These are phyloP conservation scores for Pyrenula aspistea DNA, from an alignment of 495 filamentous ascomycete species.

Conservation along the genomic window DNA sequence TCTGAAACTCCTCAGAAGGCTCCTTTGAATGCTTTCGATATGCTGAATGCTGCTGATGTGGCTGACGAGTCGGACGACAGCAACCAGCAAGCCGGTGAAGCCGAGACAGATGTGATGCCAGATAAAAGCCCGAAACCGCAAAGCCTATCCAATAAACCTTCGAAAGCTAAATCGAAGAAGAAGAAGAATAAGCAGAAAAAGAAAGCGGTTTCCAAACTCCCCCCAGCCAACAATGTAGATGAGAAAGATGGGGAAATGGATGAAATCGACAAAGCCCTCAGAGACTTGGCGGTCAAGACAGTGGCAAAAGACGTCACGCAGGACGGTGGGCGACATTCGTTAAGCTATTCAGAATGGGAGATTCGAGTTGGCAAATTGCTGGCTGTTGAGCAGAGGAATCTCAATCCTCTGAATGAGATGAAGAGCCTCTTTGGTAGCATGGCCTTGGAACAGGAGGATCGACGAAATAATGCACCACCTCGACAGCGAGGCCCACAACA, in stretches of 20 bases:
- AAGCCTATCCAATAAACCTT: slow-evolving; percentile 9
- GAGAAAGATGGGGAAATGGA: slow-evolving; percentile 38
- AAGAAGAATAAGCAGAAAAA: slow-evolving; percentile 39
- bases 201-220: slow-evolving; percentile 14
- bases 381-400: slow-evolving; percentile 59
- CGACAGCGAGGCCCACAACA: slow-evolving; percentile 39
- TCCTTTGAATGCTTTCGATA: slow-evolving; percentile 37
- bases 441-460: slow-evolving; percentile 51
- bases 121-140: slow-evolving; percentile 4
- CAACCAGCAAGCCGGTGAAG: slow-evolving; percentile 21
- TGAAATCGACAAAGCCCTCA: slow-evolving; percentile 74
- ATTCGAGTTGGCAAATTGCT: slow-evolving; percentile 35
- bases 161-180: slow-evolving; percentile 30
- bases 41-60: slow-evolving; percentile 50
- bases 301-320: neutral
- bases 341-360: slow-evolving; percentile 1
- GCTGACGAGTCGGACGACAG: slow-evolving; percentile 32
- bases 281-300: slow-evolving; percentile 38
- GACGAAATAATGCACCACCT: slow-evolving; percentile 39
- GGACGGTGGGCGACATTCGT: neutral
- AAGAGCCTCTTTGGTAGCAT: slow-evolving; percentile 78
- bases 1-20: slow-evolving; percentile 20
- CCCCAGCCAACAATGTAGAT: slow-evolving; percentile 2
- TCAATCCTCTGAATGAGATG: slow-evolving; percentile 91
- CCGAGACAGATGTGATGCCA: slow-evolving; percentile 12